Conservation (phyloP, 179 eudicot species). For the Actinidia chinensis region DNA sequence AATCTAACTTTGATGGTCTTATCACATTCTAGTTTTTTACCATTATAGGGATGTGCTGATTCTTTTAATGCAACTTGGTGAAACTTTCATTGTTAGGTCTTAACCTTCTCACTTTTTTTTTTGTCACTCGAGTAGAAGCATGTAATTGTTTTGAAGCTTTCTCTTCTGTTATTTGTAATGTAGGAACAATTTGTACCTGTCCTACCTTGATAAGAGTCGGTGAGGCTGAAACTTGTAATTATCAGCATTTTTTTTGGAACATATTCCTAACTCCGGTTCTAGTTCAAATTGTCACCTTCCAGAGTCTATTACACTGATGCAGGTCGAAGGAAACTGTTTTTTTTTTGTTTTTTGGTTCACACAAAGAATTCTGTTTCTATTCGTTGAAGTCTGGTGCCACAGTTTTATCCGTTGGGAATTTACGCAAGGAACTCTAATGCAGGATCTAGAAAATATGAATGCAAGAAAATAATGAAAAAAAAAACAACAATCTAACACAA, state of each 20-base stretch:
- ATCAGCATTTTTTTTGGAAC: neutral
- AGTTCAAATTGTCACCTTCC: neutral
- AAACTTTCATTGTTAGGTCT: constrained; percentile 11
- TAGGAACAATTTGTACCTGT: constrained; percentile 15
- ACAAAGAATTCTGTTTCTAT: neutral
- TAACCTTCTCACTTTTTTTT: neutral
- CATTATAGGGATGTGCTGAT: constrained; percentile 26
- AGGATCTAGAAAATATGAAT: too few species aligned
- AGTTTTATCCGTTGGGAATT: neutral
- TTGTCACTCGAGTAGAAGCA: constrained; percentile 3
- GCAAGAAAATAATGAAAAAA: too few species aligned
- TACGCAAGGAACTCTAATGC: too few species aligned
- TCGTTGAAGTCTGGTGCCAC: neutral
- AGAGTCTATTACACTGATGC: neutral
- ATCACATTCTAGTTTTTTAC: constrained; percentile 33
- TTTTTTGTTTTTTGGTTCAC: too few species aligned
- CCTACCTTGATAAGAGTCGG: neutral
- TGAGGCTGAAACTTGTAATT: constrained; percentile 20
- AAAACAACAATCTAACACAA: too few species aligned
- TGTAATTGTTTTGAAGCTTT: constrained; percentile 10
- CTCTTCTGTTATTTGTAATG: neutral
- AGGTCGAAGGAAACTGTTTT: neutral
- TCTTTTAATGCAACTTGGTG: constrained; percentile 27
- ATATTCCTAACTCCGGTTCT: neutral
- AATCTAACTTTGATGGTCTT: constrained; percentile 4